phyloP scores from a whole-genome alignment of 2,329 filamentous ascomycete genomes.

The Fusarium sp. region DNA sequence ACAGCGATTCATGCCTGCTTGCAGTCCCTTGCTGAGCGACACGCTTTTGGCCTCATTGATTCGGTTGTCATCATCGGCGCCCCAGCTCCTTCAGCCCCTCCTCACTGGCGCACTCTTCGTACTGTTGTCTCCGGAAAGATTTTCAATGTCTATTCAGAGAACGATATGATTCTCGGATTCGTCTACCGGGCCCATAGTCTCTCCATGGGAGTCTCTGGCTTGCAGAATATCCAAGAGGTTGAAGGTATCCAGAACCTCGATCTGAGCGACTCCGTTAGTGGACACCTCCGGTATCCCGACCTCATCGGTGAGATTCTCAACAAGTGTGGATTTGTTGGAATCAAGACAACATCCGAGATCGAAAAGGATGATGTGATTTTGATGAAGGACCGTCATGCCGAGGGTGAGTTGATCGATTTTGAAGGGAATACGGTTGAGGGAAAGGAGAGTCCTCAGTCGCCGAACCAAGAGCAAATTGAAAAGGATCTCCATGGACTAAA shows the following conservation, averaged over 20 bases:
- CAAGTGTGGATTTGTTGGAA: constrained; percentile 59
- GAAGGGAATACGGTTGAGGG: constrained; percentile 29
- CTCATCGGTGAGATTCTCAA: constrained; percentile 61
- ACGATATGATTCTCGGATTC: constrained; percentile 87
- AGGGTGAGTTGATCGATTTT: constrained; percentile 45
- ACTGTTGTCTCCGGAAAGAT: constrained; percentile 81
- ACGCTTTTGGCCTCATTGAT: constrained; percentile 85
- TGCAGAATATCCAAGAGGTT: constrained; percentile 75
- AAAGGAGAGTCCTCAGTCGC: constrained; percentile 14
- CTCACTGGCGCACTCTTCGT: constrained; percentile 79
- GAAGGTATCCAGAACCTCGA: constrained; percentile 69
- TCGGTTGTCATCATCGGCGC: constrained; percentile 84
- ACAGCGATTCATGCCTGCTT: constrained; percentile 85
- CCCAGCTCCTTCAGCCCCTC: constrained; percentile 74
- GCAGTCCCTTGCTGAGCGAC: constrained; percentile 75
- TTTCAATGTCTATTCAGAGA: constrained; percentile 87
- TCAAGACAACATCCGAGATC: constrained; percentile 56
- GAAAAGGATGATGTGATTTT: constrained; percentile 61
- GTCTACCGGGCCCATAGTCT: constrained; percentile 86
- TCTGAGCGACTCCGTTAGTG: constrained; percentile 60
- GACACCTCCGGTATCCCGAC: constrained; percentile 61
- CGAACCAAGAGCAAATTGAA: constrained; percentile 27
- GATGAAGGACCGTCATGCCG: constrained; percentile 50
- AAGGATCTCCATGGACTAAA: constrained; percentile 42
- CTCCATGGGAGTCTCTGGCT: constrained; percentile 82